These are phyloP conservation scores for Bonia amplexicaulis DNA, from an alignment of 176 grass and related monocot genomes.

Conservation along the genomic window DNA sequence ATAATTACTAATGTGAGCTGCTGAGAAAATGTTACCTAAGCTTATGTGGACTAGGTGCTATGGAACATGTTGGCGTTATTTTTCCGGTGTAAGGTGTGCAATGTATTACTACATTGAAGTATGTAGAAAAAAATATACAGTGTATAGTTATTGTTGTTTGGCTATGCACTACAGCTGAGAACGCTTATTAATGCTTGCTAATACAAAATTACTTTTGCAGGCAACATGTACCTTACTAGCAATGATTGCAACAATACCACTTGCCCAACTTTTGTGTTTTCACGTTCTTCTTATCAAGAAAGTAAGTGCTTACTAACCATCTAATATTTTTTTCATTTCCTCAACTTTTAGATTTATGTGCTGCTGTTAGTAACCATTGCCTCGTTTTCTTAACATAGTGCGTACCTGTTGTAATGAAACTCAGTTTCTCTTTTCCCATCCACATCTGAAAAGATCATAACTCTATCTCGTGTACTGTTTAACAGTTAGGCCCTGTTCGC, in stretches of 20 bases:
- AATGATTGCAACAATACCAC: conserved; percentile 90
- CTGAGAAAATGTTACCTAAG: background rate
- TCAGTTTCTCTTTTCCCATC: background rate
- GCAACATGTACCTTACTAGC: conserved; percentile 80
- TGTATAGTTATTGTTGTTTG: background rate
- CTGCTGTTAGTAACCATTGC: background rate
- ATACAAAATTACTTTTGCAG: conserved; percentile 39
- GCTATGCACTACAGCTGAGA: background rate
- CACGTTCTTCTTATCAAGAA: conserved; percentile 98
- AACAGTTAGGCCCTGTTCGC: background rate
- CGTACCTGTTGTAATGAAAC: background rate
- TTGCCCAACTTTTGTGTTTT: conserved; percentile 91
- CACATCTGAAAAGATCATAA: background rate
- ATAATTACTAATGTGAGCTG: background rate
- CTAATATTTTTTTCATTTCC: background rate
- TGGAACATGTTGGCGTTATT: background rate
- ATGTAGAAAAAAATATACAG: background rate
- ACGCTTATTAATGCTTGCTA: background rate
- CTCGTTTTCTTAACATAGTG: background rate
- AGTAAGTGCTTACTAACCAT: conserved; percentile 32
- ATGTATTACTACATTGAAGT: background rate
- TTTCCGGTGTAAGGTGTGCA: background rate
- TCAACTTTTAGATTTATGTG: background rate
- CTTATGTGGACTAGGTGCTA: background rate
- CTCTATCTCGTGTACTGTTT: background rate